Percentiles rank a stretch among this genome's conserved stretches.
phyloP scores from a whole-genome alignment of 805 yeast genomes.

The Barnettozyma sucrosica region DNA sequence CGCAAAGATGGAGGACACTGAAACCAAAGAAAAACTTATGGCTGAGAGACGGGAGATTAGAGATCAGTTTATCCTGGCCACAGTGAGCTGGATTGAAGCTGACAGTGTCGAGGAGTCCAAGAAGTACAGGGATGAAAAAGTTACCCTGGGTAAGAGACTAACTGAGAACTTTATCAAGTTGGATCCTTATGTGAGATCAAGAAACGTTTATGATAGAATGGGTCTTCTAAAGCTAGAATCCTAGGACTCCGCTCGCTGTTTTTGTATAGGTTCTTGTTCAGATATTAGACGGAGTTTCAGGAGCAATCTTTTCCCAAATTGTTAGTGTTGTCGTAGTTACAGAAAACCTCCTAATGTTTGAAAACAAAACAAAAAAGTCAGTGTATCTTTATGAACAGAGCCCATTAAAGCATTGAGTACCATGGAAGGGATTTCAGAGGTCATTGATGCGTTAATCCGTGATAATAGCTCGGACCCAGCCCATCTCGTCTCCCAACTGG shows the following conservation, averaged over 20 bases:
- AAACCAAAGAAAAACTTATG: conserved; percentile 38
- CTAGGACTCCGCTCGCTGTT: background rate
- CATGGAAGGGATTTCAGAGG: background rate
- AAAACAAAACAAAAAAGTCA: background rate
- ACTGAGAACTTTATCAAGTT: conserved; percentile 57
- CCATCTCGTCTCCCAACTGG: background rate
- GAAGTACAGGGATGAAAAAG: conserved; percentile 46
- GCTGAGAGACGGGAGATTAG: conserved; percentile 51
- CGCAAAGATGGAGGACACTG: conserved; percentile 38
- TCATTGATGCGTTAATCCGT: background rate
- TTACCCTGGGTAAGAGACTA: conserved; percentile 45
- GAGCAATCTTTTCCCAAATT: no score
- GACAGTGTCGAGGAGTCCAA: conserved; percentile 44
- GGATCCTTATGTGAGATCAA: conserved; percentile 80
- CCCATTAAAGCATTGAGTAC: no score
- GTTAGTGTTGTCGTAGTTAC: background rate
- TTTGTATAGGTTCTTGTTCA: background rate
- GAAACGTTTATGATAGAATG: conserved; percentile 75
- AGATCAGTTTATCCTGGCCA: conserved; percentile 52
- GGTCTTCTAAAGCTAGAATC: conserved; percentile 28
- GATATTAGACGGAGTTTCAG: no score
- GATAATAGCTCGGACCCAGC: background rate
- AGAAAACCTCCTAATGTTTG: background rate
- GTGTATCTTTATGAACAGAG: no score
- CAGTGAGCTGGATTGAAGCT: conserved; percentile 75